These are phyloP conservation scores for Atkinsonella hypoxylon DNA, from an alignment of 2,329 filamentous ascomycete genomes.

Conservation along the genomic window DNA sequence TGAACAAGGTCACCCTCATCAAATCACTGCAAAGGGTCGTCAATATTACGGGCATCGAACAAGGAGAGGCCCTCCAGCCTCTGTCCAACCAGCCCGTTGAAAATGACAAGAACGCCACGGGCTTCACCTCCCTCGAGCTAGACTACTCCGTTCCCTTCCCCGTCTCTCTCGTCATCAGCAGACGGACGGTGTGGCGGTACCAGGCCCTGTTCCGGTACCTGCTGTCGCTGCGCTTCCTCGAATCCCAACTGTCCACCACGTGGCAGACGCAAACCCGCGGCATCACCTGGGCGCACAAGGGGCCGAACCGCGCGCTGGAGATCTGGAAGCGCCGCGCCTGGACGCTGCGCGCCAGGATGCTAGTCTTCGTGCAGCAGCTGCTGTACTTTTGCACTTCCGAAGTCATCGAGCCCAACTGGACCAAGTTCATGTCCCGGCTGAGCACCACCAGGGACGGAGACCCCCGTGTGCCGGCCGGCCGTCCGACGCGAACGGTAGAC, in stretches of 20 bases:
- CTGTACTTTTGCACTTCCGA: slow-evolving; percentile 95
- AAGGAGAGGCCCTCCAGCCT: slow-evolving; percentile 70
- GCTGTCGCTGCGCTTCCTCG: slow-evolving; percentile 77
- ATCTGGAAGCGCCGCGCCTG: slow-evolving; percentile 88
- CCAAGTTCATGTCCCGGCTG: slow-evolving; percentile 79
- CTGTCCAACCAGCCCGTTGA: slow-evolving; percentile 57
- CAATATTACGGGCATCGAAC: slow-evolving; percentile 89
- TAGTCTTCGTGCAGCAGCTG: slow-evolving; percentile 92
- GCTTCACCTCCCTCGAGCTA: slow-evolving; percentile 85
- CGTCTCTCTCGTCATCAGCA: slow-evolving; percentile 85
- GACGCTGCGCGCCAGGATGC: slow-evolving; percentile 85
- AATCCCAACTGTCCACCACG: slow-evolving; percentile 71
- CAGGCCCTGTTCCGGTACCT: slow-evolving; percentile 93
- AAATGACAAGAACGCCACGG: slow-evolving; percentile 74
- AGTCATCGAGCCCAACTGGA: slow-evolving; percentile 97
- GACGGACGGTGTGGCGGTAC: slow-evolving; percentile 94
- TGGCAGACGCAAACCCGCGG: slow-evolving; percentile 86
- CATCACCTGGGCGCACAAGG: slow-evolving; percentile 71
- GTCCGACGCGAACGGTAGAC: slow-evolving; percentile 60
- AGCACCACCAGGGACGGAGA: slow-evolving; percentile 45
- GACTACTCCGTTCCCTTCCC: slow-evolving; percentile 94
- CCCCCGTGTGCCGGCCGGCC: slow-evolving; percentile 15
- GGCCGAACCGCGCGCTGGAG: slow-evolving; percentile 61
- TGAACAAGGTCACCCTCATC: slow-evolving; percentile 88
- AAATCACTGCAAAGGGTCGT: slow-evolving; percentile 94